phyloP scores from a whole-genome alignment of 495 filamentous ascomycete species.

The Ramalina peruviana region DNA sequence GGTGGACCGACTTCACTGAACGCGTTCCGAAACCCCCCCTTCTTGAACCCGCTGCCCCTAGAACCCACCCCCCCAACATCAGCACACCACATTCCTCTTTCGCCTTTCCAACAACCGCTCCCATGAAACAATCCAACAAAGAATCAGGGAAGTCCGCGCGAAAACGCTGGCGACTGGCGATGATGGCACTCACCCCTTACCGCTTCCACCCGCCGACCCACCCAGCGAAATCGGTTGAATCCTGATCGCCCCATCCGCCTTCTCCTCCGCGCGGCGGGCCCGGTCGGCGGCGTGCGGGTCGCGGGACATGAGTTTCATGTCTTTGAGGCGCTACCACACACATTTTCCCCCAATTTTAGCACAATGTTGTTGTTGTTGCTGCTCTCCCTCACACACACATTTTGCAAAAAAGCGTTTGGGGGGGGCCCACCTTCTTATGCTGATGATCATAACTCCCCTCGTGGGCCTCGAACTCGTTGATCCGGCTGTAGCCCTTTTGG shows the following conservation, averaged over 20 bases:
- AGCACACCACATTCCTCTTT: no score
- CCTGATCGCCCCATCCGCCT: conserved; percentile 42
- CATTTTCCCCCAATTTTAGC: no score
- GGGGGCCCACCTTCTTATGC: conserved; percentile 32
- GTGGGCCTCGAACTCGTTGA: conserved; percentile 49
- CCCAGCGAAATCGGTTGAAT: conserved; percentile 12
- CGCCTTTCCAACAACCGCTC: no score
- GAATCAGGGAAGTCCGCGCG: background rate
- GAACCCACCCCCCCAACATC: conserved; percentile 3
- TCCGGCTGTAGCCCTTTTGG: conserved; percentile 45
- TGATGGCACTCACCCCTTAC: no score
- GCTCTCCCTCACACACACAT: no score
- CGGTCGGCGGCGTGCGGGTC: conserved; percentile 43
- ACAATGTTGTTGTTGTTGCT: no score
- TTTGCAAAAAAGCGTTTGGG: no score
- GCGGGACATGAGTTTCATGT: conserved; percentile 46
- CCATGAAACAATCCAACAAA: no score
- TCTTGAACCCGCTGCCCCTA: conserved; percentile 40
- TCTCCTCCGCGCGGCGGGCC: conserved; percentile 56
- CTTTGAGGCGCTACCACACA: conserved; percentile 39
- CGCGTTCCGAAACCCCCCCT: conserved; percentile 49
- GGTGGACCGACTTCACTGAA: conserved; percentile 34
- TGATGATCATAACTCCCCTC: conserved; percentile 49
- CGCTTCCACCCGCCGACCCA: background rate
- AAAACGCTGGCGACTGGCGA: no score